Base-by-base conservation (phyloP, 306 rosid genomes). In the Cyclanthera cordifolia region DNA sequence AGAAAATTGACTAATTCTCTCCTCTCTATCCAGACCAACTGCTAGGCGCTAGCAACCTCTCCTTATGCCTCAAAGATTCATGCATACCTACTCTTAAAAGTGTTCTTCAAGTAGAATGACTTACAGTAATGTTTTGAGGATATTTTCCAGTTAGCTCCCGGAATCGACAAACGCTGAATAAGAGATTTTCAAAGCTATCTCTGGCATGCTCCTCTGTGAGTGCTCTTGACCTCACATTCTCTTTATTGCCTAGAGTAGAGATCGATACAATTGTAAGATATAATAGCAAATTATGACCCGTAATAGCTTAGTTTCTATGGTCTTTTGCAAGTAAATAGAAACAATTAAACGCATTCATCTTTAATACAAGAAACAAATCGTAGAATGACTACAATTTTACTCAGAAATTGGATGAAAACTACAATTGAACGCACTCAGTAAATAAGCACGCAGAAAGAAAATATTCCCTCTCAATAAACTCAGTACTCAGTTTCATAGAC, bases 131-230 rank as follows among this genome's bases (percentile, higher is more conserved):
- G 68, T 93, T 90, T 43, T 78, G 84, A 67, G 99, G 95, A 79
- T 90, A 87, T 63, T 75, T 20, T 65, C 95, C 96, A 20, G 95
- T 93, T 39, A 90, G 91, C 79, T 93, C 99, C 67, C 99, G 84
- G 77, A 93, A 90, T 28, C 96, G 91, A 71, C 96, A 87, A 57
- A 93, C 78, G 71, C 96, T 93, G 74, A 93, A 89, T 19, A 87
- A 85, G 81, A 93, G 99, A 79, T 93, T 93, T 76, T 87, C 99
- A 67, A 93, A 93, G 77, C 99, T 93, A 81, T 93, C 96, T 46
- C 96, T 79, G 23, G 96, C 99, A 80, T 93, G 91, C 82, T 93
- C 96, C 83, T 93, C 98, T 8, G 99, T 90, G 47, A 93, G 89
- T 70, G 96, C 83, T 74, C 96, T 83, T 79, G 71, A 75, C 79